Evolutionary conservation across 2,329 filamentous ascomycete genomes (phyloP).

Genomic region (Beauveria brongniartii): DNA sequence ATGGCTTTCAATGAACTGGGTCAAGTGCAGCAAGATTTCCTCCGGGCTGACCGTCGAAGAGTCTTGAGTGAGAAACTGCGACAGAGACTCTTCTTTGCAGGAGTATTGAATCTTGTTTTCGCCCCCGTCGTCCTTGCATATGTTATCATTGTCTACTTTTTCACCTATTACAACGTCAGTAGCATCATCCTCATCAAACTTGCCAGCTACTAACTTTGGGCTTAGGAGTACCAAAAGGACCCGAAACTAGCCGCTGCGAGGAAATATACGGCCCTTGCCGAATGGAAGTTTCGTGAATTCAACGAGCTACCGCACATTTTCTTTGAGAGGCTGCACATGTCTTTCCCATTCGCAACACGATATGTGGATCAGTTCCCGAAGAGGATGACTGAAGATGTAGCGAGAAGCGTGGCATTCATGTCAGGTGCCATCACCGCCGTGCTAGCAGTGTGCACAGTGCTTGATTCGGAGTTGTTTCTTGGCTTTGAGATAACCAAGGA

Average conservation of each 20-base stretch:
- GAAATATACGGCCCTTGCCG: slow-evolving; percentile 84
- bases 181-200: background rate
- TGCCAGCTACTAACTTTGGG: background rate
- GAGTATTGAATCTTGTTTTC: slow-evolving; percentile 76
- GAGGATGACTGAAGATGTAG: slow-evolving; percentile 79
- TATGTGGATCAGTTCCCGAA: slow-evolving; percentile 97
- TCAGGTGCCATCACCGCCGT: slow-evolving; percentile 81
- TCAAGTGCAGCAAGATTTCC: slow-evolving; percentile 77
- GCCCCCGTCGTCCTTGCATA: slow-evolving; percentile 84
- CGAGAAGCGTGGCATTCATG: slow-evolving; percentile 79
- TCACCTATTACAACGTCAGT: slow-evolving; percentile 84
- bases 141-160: slow-evolving; percentile 81
- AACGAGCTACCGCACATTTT: slow-evolving; percentile 94
- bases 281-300: slow-evolving; percentile 98
- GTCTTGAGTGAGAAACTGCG: slow-evolving; percentile 71
- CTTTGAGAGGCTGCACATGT: slow-evolving; percentile 83
- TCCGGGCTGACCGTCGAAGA: slow-evolving; percentile 74
- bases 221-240: slow-evolving; percentile 87
- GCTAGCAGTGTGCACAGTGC: slow-evolving; percentile 72
- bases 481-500: slow-evolving; percentile 87
- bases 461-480: slow-evolving; percentile 85
- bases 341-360: slow-evolving; percentile 81
- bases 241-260: slow-evolving; percentile 73
- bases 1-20: slow-evolving; percentile 88
- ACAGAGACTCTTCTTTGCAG: slow-evolving; percentile 72